Evolutionary conservation across 768 basidiomycete species (phyloP), one percentile per base, ranked within the genome.

Genomic region (Lactifluus echinatus): DNA sequence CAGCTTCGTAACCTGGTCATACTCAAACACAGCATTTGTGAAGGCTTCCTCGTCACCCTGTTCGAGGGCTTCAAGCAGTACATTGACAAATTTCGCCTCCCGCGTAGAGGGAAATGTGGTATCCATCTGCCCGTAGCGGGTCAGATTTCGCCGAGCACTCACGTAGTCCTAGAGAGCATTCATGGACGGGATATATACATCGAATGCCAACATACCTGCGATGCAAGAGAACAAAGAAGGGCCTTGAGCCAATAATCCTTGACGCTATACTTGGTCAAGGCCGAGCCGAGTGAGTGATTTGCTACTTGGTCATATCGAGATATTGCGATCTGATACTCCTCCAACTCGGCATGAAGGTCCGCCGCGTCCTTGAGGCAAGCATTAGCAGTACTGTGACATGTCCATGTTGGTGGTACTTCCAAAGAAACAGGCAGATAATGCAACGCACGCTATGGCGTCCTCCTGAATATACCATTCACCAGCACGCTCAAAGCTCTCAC

Each of bases 391-490:
- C 95, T 98, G 66, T 48, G 33, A n/a, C 24, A 43, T 29, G 57
- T 61, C 49, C 54, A 59, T n/a, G 44, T 21, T 37, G 56, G 12
- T 40, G 43, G 48, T 15, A 8, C 34, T 43, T 54, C 23, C 3
- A 14, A 24, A 8, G 19, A 56, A 6, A 29, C 21, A 33, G 23
- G 23, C 33, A 50, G 24, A 12, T 26, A 19, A 24, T 3, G 55
- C 3, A 12, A 75, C 91, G 70, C 75, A 96, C 95, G 95, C 93
- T 61, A 83, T 79, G 12, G 96, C 93, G 74, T 98, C 96, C 72
- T 99, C 96, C 66, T 93, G 87, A n/a, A 84, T 78, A 74, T 99
- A 98, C 92, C 95, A 95, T 40, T 99, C 93, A 24, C 85, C 95
- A 12, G 96, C 96, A 48, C 87, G 77, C 67, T 86, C 87, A 65